These are phyloP conservation scores for Dryas octopetala DNA, from an alignment of 306 rosid species.

Conservation along the genomic window DNA sequence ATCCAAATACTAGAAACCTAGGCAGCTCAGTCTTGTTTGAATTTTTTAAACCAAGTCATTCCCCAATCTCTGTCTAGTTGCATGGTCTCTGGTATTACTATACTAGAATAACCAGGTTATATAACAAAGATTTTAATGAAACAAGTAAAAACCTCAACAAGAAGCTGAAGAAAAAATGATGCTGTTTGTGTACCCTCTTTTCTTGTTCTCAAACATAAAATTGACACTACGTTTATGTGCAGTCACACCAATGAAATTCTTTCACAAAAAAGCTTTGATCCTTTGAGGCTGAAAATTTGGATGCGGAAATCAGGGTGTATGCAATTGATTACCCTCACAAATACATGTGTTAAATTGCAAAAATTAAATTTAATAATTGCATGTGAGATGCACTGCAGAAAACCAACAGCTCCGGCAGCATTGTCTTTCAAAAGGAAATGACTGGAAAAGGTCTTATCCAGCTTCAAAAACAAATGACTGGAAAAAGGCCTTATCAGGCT, in stretches of 20 bases:
- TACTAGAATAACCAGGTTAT: no score
- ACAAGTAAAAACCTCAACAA: no score
- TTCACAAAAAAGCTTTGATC: not conserved
- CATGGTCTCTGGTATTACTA: no score
- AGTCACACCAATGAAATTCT: no score
- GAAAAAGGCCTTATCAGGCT: not conserved
- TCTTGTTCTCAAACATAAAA: no score
- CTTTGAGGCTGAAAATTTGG: not conserved
- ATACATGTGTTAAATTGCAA: not conserved
- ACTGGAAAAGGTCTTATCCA: not conserved
- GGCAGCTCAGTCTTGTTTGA: not conserved
- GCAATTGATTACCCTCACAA: not conserved
- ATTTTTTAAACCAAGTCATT: no score
- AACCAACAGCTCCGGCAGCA: not conserved
- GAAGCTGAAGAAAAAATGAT: no score
- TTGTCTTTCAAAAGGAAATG: not conserved
- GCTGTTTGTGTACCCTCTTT: no score
- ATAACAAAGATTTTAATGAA: no score
- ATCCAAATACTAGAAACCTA: not conserved
- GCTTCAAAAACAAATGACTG: not conserved
- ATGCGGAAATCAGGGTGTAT: not conserved
- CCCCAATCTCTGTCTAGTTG: no score
- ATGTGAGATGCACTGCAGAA: not conserved
- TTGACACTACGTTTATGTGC: no score
- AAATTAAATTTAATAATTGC: not conserved